Evolutionary conservation across 2,329 filamentous ascomycete species (phyloP).

Genomic region (Pyrenophora graminea): DNA sequence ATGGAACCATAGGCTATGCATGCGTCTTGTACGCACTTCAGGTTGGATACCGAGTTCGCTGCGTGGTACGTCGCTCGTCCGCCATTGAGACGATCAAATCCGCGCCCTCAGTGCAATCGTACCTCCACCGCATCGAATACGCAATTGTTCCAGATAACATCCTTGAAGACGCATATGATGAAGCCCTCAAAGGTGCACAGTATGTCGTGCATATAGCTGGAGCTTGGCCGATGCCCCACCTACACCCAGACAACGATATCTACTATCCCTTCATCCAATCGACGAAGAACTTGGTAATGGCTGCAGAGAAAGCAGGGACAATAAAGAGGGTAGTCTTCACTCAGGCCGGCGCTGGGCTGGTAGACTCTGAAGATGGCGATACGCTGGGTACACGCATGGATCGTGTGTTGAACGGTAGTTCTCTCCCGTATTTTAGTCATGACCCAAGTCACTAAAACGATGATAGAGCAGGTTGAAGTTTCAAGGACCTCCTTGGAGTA

Average conservation of each 20-base stretch:
- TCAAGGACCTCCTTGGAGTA: slow-evolving; percentile 28
- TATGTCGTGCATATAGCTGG: slow-evolving; percentile 42
- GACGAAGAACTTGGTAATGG: slow-evolving; percentile 35
- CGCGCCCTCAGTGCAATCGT: slow-evolving; percentile 34
- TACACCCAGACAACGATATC: slow-evolving; percentile 42
- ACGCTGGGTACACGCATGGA: slow-evolving; percentile 37
- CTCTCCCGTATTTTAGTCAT: not conserved
- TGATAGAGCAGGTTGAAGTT: slow-evolving; percentile 28
- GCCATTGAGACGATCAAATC: slow-evolving; percentile 31
- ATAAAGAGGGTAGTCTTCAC: slow-evolving; percentile 40
- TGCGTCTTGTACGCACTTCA: slow-evolving; percentile 34
- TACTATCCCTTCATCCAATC: slow-evolving; percentile 41
- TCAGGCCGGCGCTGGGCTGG: slow-evolving; percentile 40
- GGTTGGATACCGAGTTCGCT: slow-evolving; percentile 38
- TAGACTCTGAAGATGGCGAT: slow-evolving; percentile 40
- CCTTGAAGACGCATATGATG: slow-evolving; percentile 31
- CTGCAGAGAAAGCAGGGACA: slow-evolving; percentile 29
- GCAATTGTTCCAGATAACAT: slow-evolving; percentile 38
- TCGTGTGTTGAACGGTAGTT: slow-evolving; percentile 27
- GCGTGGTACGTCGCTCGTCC: slow-evolving; percentile 36
- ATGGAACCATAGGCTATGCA: slow-evolving; percentile 43
- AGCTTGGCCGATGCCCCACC: slow-evolving; percentile 38
- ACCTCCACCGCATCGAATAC: slow-evolving; percentile 27
- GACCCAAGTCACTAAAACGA: not conserved
- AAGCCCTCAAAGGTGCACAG: slow-evolving; percentile 27